These are phyloP conservation scores for Lomentospora prolificans DNA, from an alignment of 2,329 filamentous ascomycete species.

Conservation along the genomic window DNA sequence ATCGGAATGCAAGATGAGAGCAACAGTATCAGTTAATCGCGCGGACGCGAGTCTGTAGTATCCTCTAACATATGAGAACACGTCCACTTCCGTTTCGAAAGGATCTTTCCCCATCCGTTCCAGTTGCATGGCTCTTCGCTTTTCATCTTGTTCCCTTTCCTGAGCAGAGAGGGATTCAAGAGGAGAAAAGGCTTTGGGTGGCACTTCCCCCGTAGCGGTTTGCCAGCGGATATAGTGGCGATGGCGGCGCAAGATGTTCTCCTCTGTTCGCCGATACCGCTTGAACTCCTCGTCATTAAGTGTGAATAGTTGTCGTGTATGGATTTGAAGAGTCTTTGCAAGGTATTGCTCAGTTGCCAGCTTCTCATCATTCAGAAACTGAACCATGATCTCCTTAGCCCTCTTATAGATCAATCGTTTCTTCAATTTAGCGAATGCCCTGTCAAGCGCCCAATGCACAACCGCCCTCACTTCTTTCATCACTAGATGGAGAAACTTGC, in stretches of 20 bases:
- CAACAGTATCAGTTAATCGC: conserved; percentile 51
- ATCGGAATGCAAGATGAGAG: conserved; percentile 36
- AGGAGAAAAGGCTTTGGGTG: conserved; percentile 25
- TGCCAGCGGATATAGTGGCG: conserved; percentile 41
- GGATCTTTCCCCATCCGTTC: conserved; percentile 45
- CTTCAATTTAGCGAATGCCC: conserved; percentile 35
- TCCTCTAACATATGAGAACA: conserved; percentile 52
- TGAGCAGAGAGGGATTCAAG: conserved; percentile 33
- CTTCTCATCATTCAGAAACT: conserved; percentile 32
- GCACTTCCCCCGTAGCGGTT: conserved; percentile 20
- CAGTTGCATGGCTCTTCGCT: conserved; percentile 29
- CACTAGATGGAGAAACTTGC: conserved; percentile 36
- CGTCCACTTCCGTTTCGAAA: conserved; percentile 49
- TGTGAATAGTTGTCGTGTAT: conserved; percentile 47
- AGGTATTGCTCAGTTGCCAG: conserved; percentile 27
- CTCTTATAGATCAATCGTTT: conserved; percentile 40
- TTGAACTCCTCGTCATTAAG: conserved; percentile 40
- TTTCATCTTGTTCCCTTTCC: conserved; percentile 33
- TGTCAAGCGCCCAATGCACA: conserved; percentile 35
- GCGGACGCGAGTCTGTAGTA: conserved; percentile 60
- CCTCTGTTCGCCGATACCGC: conserved; percentile 35
- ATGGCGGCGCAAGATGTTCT: conserved; percentile 32
- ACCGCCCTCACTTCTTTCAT: conserved; percentile 25
- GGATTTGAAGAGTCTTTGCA: conserved; percentile 37
- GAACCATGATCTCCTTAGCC: conserved; percentile 29